phyloP scores from a whole-genome alignment of 2,329 filamentous ascomycete species.

The Cytospora piceae region DNA sequence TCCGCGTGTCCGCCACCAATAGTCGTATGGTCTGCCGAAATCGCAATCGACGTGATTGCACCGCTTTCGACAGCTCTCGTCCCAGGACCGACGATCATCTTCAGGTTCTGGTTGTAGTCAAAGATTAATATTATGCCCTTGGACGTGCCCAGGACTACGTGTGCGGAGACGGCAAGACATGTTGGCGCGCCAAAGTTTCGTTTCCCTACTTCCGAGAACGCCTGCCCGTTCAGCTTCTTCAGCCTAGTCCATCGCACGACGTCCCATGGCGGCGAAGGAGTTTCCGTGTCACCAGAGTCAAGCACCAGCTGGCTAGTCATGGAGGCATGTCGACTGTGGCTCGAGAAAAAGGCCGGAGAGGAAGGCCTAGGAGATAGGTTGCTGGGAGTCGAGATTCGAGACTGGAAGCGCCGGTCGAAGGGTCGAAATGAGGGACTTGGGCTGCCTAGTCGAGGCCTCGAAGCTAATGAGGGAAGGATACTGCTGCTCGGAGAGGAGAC shows the following conservation, averaged over 20 bases:
- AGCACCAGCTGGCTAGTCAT: constrained; percentile 69
- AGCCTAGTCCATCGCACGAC: constrained; percentile 95
- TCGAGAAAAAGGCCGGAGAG: constrained; percentile 77
- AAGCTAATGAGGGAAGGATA: constrained; percentile 69
- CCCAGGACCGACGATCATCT: constrained; percentile 89
- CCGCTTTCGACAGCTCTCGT: constrained; percentile 95
- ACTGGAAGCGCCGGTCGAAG: constrained; percentile 93
- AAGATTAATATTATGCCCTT: constrained; percentile 95
- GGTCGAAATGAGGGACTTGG: constrained; percentile 85
- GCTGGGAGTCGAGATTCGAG: constrained; percentile 71
- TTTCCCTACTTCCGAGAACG: constrained; percentile 89
- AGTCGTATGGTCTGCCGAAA: constrained; percentile 92
- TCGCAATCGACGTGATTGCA: constrained; percentile 80
- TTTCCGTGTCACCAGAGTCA: constrained; percentile 68
- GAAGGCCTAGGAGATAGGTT: constrained; percentile 66
- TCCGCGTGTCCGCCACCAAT: constrained; percentile 87
- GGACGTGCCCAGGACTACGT: constrained; percentile 87
- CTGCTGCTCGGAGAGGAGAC: constrained; percentile 74
- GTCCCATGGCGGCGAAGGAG: constrained; percentile 86
- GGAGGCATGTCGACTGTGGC: constrained; percentile 81
- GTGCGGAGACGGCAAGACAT: constrained; percentile 84
- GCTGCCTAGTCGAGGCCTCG: constrained; percentile 66
- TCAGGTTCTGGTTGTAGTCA: constrained; percentile 95
- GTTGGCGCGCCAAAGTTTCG: constrained; percentile 92
- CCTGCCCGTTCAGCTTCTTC: constrained; percentile 83